phyloP scores from a whole-genome alignment of 495 filamentous ascomycete species.

The Neurospora sp. region DNA sequence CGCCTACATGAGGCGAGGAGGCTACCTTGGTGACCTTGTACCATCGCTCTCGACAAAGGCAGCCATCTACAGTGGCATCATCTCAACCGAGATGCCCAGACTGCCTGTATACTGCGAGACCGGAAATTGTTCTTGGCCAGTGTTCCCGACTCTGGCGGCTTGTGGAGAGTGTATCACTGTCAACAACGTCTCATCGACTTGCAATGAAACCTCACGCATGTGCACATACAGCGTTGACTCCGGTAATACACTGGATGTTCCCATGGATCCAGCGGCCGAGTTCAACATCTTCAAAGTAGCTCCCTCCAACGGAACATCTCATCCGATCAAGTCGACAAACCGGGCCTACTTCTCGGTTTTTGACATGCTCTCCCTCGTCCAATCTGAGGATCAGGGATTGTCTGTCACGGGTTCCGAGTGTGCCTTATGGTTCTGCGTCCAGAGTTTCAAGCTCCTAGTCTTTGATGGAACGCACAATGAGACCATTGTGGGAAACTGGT shows the following conservation, averaged over 20 bases:
- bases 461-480: slow-evolving; percentile 17
- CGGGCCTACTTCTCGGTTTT: slow-evolving; percentile 26
- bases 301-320: slow-evolving; percentile 16
- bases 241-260: slow-evolving; percentile 15
- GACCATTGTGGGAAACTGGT: slow-evolving; percentile 18
- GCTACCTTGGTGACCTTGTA: slow-evolving; percentile 13
- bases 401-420: slow-evolving; percentile 13
- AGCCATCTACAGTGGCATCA: slow-evolving; percentile 30
- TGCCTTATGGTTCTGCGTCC: slow-evolving; percentile 29
- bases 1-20: slow-evolving; percentile 13
- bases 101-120: slow-evolving; percentile 19
- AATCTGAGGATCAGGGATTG: slow-evolving; percentile 6
- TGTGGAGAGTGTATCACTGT: slow-evolving; percentile 21
- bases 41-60: slow-evolving; percentile 26
- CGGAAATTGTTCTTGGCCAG: slow-evolving; percentile 27
- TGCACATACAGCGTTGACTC: slow-evolving; percentile 24
- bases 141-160: slow-evolving; percentile 25
- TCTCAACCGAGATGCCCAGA: slow-evolving; percentile 14
- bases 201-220: slow-evolving; percentile 13
- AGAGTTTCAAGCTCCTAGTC: slow-evolving; percentile 18
- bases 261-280: slow-evolving; percentile 1
- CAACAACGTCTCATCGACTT: slow-evolving; percentile 8
- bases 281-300: slow-evolving; percentile 20
- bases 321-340: slow-evolving; percentile 5
- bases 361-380: slow-evolving; percentile 22